Conservation (phyloP, 306 rosid species). For the Vachellia pachyceras region DNA sequence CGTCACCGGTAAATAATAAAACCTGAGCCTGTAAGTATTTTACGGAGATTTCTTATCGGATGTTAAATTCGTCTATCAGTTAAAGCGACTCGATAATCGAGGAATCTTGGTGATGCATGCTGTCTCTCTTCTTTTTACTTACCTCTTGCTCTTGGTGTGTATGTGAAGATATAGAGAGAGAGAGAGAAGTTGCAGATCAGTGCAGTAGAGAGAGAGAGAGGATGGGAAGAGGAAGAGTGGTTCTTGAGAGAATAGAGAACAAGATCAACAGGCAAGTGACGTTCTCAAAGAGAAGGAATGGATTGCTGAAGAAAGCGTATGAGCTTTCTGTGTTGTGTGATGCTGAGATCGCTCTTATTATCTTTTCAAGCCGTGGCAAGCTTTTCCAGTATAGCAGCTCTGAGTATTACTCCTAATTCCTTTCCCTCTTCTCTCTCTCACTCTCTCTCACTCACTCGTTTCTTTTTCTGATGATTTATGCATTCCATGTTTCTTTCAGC, state of each 20-base stretch:
- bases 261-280: constrained; percentile 84
- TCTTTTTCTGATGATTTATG: background rate
- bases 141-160: too few relatives aligned
- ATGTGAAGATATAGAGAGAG: too few relatives aligned
- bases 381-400: constrained; percentile 77
- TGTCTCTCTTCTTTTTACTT: background rate
- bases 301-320: constrained; percentile 80
- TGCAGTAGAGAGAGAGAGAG: background rate
- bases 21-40: background rate
- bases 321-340: constrained; percentile 88
- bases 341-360: constrained; percentile 76
- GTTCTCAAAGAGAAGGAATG: constrained; percentile 77
- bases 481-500: too few relatives aligned
- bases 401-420: constrained; percentile 46
- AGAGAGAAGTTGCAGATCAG: background rate
- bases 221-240: constrained; percentile 86
- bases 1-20: background rate
- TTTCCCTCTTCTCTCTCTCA: too few relatives aligned
- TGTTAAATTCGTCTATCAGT: background rate
- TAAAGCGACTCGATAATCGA: background rate
- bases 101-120: constrained; percentile 7
- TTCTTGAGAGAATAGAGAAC: constrained; percentile 89
- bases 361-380: constrained; percentile 81
- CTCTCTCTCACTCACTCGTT: too few relatives aligned
- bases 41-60: background rate